A percentile compares a stretch with the other conserved stretches of the same genome.
Evolutionary conservation across 2,329 filamentous ascomycete genomes (phyloP).

Genomic region (Mycosphaerella sp.): DNA sequence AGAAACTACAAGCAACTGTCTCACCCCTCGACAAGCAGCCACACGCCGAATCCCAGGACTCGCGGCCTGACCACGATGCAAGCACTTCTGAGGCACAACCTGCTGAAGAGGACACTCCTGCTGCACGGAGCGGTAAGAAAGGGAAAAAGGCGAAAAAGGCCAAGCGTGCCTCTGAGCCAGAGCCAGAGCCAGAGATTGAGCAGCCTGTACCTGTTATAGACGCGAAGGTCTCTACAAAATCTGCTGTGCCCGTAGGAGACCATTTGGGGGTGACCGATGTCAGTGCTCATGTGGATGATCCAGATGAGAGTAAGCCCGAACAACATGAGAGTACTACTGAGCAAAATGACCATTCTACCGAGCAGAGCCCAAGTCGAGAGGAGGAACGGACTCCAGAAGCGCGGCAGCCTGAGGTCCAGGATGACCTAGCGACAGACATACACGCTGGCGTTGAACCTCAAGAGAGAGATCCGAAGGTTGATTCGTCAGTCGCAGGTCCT

Average conservation of each 20-base stretch:
- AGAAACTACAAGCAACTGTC: constrained; percentile 1
- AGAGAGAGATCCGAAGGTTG: too few relatives aligned
- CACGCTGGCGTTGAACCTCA: too few relatives aligned
- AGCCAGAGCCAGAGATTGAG: background rate
- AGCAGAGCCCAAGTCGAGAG: background rate
- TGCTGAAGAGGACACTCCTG: background rate
- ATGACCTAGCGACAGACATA: too few relatives aligned
- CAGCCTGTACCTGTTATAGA: background rate
- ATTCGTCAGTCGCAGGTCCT: too few relatives aligned
- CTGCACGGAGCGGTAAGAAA: constrained; percentile 24
- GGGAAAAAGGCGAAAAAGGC: constrained; percentile 19
- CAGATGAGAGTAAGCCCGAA: background rate
- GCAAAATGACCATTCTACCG: background rate
- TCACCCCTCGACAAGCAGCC: background rate
- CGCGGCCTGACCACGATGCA: background rate
- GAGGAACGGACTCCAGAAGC: too few relatives aligned
- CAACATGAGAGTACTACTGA: too few relatives aligned
- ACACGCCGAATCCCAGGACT: background rate
- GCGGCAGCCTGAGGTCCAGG: too few relatives aligned
- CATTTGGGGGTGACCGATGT: background rate
- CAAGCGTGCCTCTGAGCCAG: constrained; percentile 1
- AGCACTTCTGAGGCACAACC: background rate
- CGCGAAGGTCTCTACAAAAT: background rate
- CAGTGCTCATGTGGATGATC: background rate
- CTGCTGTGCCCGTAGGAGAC: background rate